Evolutionary conservation across 1,139 yeast genomes (phyloP).

Genomic region (Hanseniaspora uvarum): DNA sequence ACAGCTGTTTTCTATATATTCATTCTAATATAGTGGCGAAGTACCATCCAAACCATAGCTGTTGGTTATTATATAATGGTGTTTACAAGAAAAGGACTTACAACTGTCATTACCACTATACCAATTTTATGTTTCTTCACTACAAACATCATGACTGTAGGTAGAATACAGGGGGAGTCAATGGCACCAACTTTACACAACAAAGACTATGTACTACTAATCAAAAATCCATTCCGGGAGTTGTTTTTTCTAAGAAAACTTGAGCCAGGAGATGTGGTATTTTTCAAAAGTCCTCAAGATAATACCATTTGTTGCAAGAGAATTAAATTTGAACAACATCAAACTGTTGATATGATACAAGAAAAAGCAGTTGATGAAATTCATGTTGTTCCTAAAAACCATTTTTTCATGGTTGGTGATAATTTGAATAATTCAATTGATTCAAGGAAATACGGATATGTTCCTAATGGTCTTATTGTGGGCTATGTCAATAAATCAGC

Average conservation of each 20-base stretch:
- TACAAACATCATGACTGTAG: constrained; percentile 7
- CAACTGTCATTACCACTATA: neutral
- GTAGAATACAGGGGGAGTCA: constrained; percentile 14
- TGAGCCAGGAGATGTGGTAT: constrained; percentile 1
- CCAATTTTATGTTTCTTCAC: constrained; percentile 7
- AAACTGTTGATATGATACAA: neutral
- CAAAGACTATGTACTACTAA: neutral
- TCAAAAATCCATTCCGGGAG: neutral
- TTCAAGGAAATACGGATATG: constrained; percentile 15
- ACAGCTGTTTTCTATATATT: too few relatives aligned
- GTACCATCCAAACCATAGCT: neutral
- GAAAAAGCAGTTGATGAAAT: neutral
- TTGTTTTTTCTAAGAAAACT: neutral
- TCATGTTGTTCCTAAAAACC: constrained; percentile 13
- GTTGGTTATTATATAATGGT: neutral
- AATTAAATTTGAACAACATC: neutral
- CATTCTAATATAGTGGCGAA: too few relatives aligned
- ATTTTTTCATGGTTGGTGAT: constrained; percentile 13
- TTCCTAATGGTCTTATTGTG: constrained; percentile 8
- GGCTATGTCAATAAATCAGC: constrained; percentile 3
- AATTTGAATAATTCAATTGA: constrained; percentile 14
- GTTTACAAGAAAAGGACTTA: neutral
- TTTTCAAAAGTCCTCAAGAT: constrained; percentile 14
- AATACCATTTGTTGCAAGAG: constrained; percentile 13
- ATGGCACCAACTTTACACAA: constrained; percentile 8